Evolutionary conservation across 371 early-diverging fungal genomes (phyloP), one percentile per base, ranked within the genome.

Genomic region (Fennellomyces sp.): DNA sequence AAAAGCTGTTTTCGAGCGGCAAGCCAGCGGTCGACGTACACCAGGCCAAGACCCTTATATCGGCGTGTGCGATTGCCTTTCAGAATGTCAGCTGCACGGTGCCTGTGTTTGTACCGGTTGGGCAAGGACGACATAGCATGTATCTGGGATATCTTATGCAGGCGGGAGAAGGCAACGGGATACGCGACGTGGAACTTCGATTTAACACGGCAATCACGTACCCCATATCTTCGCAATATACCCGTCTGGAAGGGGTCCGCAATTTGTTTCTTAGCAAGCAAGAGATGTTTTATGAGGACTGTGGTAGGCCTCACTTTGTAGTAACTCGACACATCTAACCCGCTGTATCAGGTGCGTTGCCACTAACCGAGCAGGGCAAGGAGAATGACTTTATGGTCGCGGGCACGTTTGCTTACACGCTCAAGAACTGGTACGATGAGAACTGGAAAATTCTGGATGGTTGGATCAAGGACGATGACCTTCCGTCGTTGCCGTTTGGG

Each of bases 61-160:
- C 92, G 0, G 84, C 92, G 4, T 85, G 91, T 63, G 80, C 85
- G 15, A 82, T 91, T 27, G 93, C 94, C 0, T 79, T 91, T 49
- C 85, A 86, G 47, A 90, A 90, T 65, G 84, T 80, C 2, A 82
- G 76, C 12, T 93, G 93, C 65, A 71, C 68, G 28, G 71, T 92
- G 26, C 92, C 94, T 17, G 84, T 86, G 10, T 94, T 93, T 78
- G 82, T 90, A 5, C 91, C 89, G 0, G 82, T 83, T 3, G 91
- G 91, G 8, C 88, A 88, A 13, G 65, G 75, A 7, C 81, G 89
- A 62, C 82, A 84, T 63, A 66, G 60, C 15, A 68, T 89, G 61
- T 93, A 83, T 62, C 77, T 74, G 2, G 94, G 91, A 1, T 80
- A 82, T 38, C 76, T 80, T 59, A 68, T 83, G 15, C 51, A 61